These are phyloP conservation scores for Phaffia australis DNA, from an alignment of 768 basidiomycete species.

Conservation along the genomic window DNA sequence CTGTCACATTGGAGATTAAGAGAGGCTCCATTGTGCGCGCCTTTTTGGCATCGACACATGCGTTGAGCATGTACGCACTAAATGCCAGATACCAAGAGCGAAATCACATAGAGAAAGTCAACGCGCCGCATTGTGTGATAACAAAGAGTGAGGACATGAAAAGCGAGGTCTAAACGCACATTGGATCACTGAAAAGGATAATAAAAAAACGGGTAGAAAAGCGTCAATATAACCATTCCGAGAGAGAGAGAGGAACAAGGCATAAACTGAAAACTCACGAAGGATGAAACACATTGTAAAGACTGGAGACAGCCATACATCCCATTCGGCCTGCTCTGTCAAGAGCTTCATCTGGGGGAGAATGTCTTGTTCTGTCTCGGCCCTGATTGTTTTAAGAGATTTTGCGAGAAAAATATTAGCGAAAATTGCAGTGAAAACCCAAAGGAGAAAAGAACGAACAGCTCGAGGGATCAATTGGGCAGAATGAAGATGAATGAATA, in stretches of 20 bases:
- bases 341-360: conserved; percentile 43
- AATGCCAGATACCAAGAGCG: conserved; percentile 9
- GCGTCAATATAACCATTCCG: conserved; percentile 41
- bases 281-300: background rate
- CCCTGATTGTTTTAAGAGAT: background rate
- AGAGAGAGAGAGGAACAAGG: background rate
- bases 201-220: conserved; percentile 41
- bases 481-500: conserved; percentile 43
- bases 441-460: background rate
- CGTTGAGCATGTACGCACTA: conserved; percentile 39
- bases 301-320: conserved; percentile 39
- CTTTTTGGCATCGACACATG: conserved; percentile 40
- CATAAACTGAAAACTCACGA: background rate
- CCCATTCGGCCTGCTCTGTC: conserved; percentile 42
- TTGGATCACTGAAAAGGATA: conserved; percentile 20
- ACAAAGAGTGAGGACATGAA: background rate
- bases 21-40: conserved; percentile 31
- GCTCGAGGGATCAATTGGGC: conserved; percentile 43
- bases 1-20: conserved; percentile 36
- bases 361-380: conserved; percentile 29
- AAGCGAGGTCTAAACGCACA: background rate
- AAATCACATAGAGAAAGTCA: background rate
- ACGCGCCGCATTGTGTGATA: background rate
- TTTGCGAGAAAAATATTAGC: background rate
- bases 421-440: too few relatives aligned